Conservation (phyloP, 108 stramenopile species). For the Cyclotella cryptica region DNA sequence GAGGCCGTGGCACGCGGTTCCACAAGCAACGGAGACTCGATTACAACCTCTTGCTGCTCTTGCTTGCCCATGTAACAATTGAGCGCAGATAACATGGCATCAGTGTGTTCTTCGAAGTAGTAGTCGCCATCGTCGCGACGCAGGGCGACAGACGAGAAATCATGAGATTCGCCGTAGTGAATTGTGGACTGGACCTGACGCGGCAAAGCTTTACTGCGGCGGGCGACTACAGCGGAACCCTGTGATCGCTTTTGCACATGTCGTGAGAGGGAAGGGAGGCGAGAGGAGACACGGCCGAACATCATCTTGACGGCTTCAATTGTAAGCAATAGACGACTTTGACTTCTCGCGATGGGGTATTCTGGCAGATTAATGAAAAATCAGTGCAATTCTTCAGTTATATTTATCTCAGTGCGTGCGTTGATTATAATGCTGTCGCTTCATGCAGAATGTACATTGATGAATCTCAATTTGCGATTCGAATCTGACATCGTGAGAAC, state of each 20-base stretch:
- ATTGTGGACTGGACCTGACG: slow-evolving; percentile 43
- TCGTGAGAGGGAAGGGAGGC: neutral
- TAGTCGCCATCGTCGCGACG: slow-evolving; percentile 53
- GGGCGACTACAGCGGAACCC: slow-evolving; percentile 29
- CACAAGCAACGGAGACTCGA: neutral
- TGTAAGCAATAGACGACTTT: neutral
- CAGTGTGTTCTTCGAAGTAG: slow-evolving; percentile 52
- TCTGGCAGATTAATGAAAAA: too few relatives aligned
- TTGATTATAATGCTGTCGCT: neutral
- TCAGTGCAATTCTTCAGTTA: too few relatives aligned
- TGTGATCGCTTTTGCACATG: slow-evolving; percentile 31
- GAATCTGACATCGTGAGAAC: too few relatives aligned
- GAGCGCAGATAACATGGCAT: slow-evolving; percentile 36
- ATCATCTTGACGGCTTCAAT: neutral
- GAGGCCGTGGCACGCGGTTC: slow-evolving; percentile 25
- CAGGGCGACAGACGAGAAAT: slow-evolving; percentile 42
- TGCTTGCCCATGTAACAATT: slow-evolving; percentile 17
- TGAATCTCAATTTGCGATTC: too few relatives aligned
- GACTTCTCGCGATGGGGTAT: too few relatives aligned
- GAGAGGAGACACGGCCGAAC: slow-evolving; percentile 15
- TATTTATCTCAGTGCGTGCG: neutral
- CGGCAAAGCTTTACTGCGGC: slow-evolving; percentile 13
- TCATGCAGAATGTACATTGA: too few relatives aligned
- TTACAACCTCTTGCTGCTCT: slow-evolving; percentile 9
- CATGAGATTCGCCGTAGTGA: slow-evolving; percentile 22